A percentile compares a stretch with the other conserved stretches of the same genome.
Evolutionary conservation across 2,329 filamentous ascomycete genomes (phyloP).

Genomic region (Colletotrichum simmondsii): DNA sequence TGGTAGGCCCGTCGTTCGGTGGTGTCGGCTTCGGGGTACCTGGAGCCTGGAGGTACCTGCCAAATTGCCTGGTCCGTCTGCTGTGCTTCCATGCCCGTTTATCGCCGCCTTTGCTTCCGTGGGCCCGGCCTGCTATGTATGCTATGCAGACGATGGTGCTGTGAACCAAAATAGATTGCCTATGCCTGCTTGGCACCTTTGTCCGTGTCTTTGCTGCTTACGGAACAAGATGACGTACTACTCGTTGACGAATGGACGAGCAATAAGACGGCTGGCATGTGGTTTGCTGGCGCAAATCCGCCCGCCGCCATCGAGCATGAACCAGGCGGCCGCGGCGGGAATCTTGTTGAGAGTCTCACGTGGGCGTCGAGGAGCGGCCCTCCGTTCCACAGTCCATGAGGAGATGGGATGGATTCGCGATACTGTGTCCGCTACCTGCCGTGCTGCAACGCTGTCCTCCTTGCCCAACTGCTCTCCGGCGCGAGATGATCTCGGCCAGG

Average conservation of each 20-base stretch:
- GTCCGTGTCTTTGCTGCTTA: constrained; percentile 18
- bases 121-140: not conserved
- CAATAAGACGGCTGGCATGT: constrained; percentile 17
- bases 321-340: constrained; percentile 20
- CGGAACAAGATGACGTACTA: constrained; percentile 32
- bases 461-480: not conserved
- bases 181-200: constrained; percentile 29
- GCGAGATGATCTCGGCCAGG: constrained; percentile 25
- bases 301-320: constrained; percentile 27
- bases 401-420: constrained; percentile 20
- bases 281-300: constrained; percentile 21
- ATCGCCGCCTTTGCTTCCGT: not conserved
- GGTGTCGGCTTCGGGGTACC: constrained; percentile 1
- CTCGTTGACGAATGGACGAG: constrained; percentile 6
- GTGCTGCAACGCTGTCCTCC: not conserved
- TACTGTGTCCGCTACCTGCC: constrained; percentile 25
- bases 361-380: constrained; percentile 22
- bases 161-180: constrained; percentile 23
- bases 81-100: not conserved
- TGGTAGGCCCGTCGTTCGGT: not conserved
- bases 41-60: not conserved
- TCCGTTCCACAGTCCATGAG: constrained; percentile 25
- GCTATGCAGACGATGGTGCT: not conserved
- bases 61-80: constrained; percentile 2
- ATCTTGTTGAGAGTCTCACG: constrained; percentile 33